phyloP scores from a whole-genome alignment of 75 land plant species.

The Sequoia sempervirens region DNA sequence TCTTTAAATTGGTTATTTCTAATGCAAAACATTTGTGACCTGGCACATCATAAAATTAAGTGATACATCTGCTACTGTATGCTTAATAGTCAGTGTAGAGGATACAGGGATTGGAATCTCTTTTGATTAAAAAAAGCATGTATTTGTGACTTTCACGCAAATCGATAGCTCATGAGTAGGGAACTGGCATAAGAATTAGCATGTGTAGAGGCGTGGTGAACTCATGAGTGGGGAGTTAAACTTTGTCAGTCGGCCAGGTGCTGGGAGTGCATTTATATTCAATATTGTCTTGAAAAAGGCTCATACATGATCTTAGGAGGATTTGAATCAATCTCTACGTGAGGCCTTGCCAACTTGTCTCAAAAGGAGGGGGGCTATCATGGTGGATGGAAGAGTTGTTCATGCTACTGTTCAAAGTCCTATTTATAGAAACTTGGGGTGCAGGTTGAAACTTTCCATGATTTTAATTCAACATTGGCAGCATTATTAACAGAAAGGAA shows the following conservation, averaged over 20 bases:
- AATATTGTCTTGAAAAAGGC: conserved; percentile 44
- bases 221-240: no score
- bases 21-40: no score
- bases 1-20: conserved; percentile 21
- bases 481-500: not conserved
- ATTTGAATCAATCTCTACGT: conserved; percentile 25
- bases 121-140: no score
- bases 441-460: conserved; percentile 27
- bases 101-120: no score
- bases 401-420: conserved; percentile 68
- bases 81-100: no score
- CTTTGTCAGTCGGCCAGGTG: conserved; percentile 56
- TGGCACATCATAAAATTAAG: no score
- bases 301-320: conserved; percentile 8
- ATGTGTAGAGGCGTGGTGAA: no score
- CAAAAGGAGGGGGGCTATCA: conserved; percentile 53
- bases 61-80: no score
- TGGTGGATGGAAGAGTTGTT: conserved; percentile 71
- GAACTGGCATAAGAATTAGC: no score
- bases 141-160: no score
- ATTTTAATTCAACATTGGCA: conserved; percentile 21
- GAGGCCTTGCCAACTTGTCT: conserved; percentile 34
- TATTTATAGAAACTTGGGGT: conserved; percentile 73
- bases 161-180: no score
- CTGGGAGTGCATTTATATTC: conserved; percentile 83